Evolutionary conservation across 2,329 filamentous ascomycete species (phyloP).

Genomic region (Lecanicillium sp.): DNA sequence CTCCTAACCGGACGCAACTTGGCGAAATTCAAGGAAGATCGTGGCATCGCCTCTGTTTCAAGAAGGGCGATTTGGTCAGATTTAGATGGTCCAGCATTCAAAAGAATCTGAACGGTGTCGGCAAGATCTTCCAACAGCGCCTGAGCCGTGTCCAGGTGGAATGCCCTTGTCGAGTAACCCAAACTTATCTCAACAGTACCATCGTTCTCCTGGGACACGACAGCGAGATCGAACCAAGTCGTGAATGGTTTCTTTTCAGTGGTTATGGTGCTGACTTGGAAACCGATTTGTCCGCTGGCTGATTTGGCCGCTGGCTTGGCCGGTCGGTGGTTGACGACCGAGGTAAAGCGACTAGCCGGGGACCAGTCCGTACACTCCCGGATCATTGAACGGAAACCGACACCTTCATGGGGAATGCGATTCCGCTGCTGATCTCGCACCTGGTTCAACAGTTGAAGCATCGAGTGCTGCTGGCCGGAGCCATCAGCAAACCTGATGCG

Average conservation of each 20-base stretch:
- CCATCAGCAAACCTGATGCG: slow-evolving; percentile 7
- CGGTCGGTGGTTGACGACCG: slow-evolving; percentile 12
- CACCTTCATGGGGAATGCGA: slow-evolving; percentile 11
- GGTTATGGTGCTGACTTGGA: slow-evolving; percentile 2
- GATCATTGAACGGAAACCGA: slow-evolving; percentile 11
- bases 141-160: slow-evolving; percentile 7
- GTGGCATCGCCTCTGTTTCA: slow-evolving; percentile 10
- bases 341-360: slow-evolving; percentile 7
- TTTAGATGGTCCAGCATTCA: not conserved
- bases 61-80: slow-evolving; percentile 1
- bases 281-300: not conserved
- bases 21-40: not conserved
- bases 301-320: not conserved
- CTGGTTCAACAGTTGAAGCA: slow-evolving; percentile 9
- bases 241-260: slow-evolving; percentile 6
- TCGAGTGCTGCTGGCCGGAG: slow-evolving; percentile 4
- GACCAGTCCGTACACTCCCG: slow-evolving; percentile 11
- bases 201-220: slow-evolving; percentile 8
- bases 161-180: slow-evolving; percentile 7
- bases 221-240: slow-evolving; percentile 11
- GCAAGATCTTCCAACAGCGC: slow-evolving; percentile 9
- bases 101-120: not conserved
- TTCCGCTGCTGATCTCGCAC: slow-evolving; percentile 10
- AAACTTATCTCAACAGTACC: slow-evolving; percentile 1
- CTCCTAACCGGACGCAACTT: not conserved